Conservation (phyloP, 805 yeast genomes). For the Ogataea pilisensis region DNA sequence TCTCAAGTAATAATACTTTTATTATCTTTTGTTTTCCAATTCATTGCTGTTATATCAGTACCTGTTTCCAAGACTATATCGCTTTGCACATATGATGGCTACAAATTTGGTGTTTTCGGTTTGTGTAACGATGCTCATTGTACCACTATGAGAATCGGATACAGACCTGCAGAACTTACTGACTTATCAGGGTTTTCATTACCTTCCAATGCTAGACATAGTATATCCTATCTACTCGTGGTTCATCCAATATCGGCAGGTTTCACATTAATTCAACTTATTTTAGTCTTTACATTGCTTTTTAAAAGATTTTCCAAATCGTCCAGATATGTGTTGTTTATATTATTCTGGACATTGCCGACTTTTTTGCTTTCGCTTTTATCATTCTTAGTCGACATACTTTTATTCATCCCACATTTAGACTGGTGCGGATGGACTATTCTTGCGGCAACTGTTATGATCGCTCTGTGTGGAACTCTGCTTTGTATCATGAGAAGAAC, state of each 20-base stretch:
- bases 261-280: slow-evolving; percentile 44
- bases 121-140: slow-evolving; percentile 45
- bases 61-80: slow-evolving; percentile 50
- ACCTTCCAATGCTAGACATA: slow-evolving; percentile 56
- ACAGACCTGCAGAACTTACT: slow-evolving; percentile 29
- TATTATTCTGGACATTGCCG: slow-evolving; percentile 59
- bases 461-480: slow-evolving; percentile 60
- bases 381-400: slow-evolving; percentile 76
- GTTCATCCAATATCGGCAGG: slow-evolving; percentile 67
- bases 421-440: slow-evolving; percentile 86
- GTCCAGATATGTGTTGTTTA: slow-evolving; percentile 42
- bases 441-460: slow-evolving; percentile 60
- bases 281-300: slow-evolving; percentile 38
- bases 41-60: slow-evolving; percentile 55
- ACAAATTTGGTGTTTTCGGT: slow-evolving; percentile 68
- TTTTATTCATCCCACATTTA: slow-evolving; percentile 71
- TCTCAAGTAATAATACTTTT: slow-evolving; percentile 31
- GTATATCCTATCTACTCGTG: slow-evolving; percentile 55
- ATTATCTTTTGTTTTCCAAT: slow-evolving; percentile 52
- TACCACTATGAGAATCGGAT: slow-evolving; percentile 42
- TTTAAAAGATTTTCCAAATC: slow-evolving; percentile 30
- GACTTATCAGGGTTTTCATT: slow-evolving; percentile 39
- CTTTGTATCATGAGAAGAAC: slow-evolving; percentile 72
- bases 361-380: slow-evolving; percentile 66
- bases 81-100: slow-evolving; percentile 46